A percentile compares a stretch with the other conserved stretches of the same genome.
phyloP scores from a whole-genome alignment of 2,329 filamentous ascomycete species.

The Huntiella bhutanensis region DNA sequence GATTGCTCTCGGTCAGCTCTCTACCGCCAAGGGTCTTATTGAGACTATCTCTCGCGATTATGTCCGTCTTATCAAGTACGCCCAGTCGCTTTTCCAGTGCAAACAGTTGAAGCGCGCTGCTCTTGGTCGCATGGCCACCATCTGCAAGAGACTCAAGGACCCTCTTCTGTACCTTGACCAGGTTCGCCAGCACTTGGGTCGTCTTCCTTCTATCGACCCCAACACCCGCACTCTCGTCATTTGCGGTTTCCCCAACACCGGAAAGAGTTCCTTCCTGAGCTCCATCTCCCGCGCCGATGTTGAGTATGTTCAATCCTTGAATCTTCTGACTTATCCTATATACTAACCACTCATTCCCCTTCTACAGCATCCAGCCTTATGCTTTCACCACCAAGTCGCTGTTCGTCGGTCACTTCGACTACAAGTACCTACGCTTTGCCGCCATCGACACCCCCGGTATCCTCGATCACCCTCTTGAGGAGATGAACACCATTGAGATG shows the following conservation, averaged over 20 bases:
- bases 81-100: slow-evolving; percentile 92
- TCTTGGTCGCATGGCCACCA: slow-evolving; percentile 93
- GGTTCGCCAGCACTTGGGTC: slow-evolving; percentile 76
- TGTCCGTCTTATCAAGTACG: slow-evolving; percentile 77
- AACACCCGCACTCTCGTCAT: slow-evolving; percentile 93
- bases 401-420: slow-evolving; percentile 95
- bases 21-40: slow-evolving; percentile 87
- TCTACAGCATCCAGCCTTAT: slow-evolving; percentile 49
- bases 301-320: slow-evolving; percentile 25
- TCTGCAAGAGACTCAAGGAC: slow-evolving; percentile 87
- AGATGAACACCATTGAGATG: slow-evolving; percentile 99
- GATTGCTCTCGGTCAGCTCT: slow-evolving; percentile 88
- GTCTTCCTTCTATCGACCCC: slow-evolving; percentile 94
- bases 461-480: slow-evolving; percentile 87
- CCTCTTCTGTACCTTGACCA: slow-evolving; percentile 91
- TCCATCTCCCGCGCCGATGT: slow-evolving; percentile 89
- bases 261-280: slow-evolving; percentile 89
- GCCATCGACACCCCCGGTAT: slow-evolving; percentile 98
- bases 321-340: not conserved
- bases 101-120: slow-evolving; percentile 96
- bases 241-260: slow-evolving; percentile 93
- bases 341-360: not conserved
- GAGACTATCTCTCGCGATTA: slow-evolving; percentile 95
- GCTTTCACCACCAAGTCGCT: slow-evolving; percentile 96
- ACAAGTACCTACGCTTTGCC: slow-evolving; percentile 46